Evolutionary conservation across 2,329 filamentous ascomycete species (phyloP).

Genomic region (Fusarium circinatum): DNA sequence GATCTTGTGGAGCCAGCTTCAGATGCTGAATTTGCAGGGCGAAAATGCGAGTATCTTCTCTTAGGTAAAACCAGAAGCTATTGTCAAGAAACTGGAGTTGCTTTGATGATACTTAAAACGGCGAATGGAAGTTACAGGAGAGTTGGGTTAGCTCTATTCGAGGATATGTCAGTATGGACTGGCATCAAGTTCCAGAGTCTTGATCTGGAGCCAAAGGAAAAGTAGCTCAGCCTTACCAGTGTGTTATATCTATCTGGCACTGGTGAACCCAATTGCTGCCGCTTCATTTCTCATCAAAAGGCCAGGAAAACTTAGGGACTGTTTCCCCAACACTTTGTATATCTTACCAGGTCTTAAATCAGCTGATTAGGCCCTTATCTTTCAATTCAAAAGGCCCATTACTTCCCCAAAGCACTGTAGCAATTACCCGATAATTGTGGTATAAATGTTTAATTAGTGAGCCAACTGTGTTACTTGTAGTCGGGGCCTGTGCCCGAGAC

Average conservation of each 20-base stretch:
- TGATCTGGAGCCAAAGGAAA: background rate
- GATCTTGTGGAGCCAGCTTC: background rate
- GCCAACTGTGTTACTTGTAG: too few relatives aligned
- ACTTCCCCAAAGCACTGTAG: too few relatives aligned
- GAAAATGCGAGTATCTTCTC: background rate
- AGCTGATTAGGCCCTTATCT: too few relatives aligned
- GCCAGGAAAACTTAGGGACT: too few relatives aligned
- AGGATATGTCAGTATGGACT: background rate
- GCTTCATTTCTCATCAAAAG: background rate
- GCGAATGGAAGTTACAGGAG: background rate
- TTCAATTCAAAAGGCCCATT: too few relatives aligned
- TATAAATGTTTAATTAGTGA: too few relatives aligned
- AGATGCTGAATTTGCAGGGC: fast-evolving
- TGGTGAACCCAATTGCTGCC: fast-evolving
- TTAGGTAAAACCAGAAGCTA: fast-evolving
- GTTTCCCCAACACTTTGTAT: too few relatives aligned
- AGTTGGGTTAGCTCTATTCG: background rate
- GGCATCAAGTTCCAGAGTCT: fast-evolving
- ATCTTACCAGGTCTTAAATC: too few relatives aligned
- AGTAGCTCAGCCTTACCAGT: fast-evolving
- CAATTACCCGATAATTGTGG: too few relatives aligned
- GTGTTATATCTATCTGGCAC: fast-evolving
- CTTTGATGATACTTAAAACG: background rate
- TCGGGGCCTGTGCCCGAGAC: fast-evolving
- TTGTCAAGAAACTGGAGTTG: fast-evolving